These are phyloP conservation scores for Jamesozyma piceae DNA, from an alignment of 805 yeast genomes.

Conservation along the genomic window DNA sequence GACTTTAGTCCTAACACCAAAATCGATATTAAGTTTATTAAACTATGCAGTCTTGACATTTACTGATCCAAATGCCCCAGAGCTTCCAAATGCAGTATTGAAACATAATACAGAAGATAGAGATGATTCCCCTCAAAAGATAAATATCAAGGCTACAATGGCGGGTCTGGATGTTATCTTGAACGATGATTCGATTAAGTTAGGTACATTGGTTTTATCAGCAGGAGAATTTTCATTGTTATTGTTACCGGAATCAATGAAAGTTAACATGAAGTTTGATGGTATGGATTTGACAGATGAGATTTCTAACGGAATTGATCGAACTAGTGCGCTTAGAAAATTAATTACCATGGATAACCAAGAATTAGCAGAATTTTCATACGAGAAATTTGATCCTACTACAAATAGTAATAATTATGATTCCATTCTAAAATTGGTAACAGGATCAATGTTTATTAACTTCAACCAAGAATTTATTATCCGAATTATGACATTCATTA, in stretches of 20 bases:
- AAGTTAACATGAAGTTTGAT: constrained; percentile 63
- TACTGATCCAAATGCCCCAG: constrained; percentile 65
- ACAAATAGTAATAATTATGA: constrained; percentile 41
- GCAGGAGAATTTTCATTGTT: constrained; percentile 61
- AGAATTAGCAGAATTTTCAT: constrained; percentile 63
- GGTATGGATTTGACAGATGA: constrained; percentile 74
- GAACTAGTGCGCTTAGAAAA: constrained; percentile 50
- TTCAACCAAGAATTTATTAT: constrained; percentile 76
- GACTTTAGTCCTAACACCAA: constrained; percentile 63
- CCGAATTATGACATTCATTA: constrained; percentile 54
- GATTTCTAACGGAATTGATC: constrained; percentile 50
- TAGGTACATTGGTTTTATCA: constrained; percentile 71
- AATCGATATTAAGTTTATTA: constrained; percentile 64
- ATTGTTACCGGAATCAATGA: constrained; percentile 69
- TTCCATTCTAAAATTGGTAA: constrained; percentile 31
- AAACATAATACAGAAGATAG: constrained; percentile 55
- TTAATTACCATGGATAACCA: constrained; percentile 74
- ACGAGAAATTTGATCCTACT: constrained; percentile 66
- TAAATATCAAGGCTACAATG: constrained; percentile 57
- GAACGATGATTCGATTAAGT: constrained; percentile 72
- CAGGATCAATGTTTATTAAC: constrained; percentile 68
- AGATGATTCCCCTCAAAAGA: constrained; percentile 61
- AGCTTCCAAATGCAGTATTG: constrained; percentile 59
- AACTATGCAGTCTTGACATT: constrained; percentile 82
- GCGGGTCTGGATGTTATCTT: constrained; percentile 66